Evolutionary conservation across 805 yeast genomes (phyloP), one percentile per base, ranked within the genome.

Genomic region (Ogataea ganodermae): DNA sequence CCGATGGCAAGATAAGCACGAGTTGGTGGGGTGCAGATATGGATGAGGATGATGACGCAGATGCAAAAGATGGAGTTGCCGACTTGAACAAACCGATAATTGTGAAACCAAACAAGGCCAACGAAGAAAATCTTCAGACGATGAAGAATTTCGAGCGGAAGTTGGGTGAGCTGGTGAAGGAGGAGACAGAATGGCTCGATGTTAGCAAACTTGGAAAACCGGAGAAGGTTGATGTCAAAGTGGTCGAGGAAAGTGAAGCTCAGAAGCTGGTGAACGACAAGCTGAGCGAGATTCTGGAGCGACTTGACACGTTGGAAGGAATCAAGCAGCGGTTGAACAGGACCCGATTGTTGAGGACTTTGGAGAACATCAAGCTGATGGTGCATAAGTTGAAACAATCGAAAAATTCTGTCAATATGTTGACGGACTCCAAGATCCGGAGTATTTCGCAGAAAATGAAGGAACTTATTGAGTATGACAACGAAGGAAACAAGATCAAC

Each of bases 11-110:
- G 47, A 72, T 86, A 13, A 69, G 78, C 42, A 79, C 86, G 3
- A 80, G 85, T 58, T 87, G 94, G 95, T 83, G 84, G 75, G 72
- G 70, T 43, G 63, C 74, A 12, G 55, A 58, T 13, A 65, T 61
- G 3, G 58, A 58, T 3, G 63, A 55, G 1, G 65, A 58, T 6
- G 55, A 51, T 3, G 52, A 50, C 10, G 62, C n/a, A 3, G 35
- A 31, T 27, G 31, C 31, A 9, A 40, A 27, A 7, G 44, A 35
- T 9, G 45, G 54, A 18, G 58, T 58, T 3, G 17, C 65, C 61
- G 44, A 63, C 57, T 38, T 64, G 66, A 44, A 61, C 30, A 50
- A 33, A 9, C 66, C 66, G 9, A 62, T 63, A 6, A 63, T 70
- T 6, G 58, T 77, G 27, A 62, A 72, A 28, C 84, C 88, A 1